Evolutionary conservation across 176 grass and related monocot species (phyloP), one percentile per base, ranked within the genome.

Genomic region (Juncus effusus): DNA sequence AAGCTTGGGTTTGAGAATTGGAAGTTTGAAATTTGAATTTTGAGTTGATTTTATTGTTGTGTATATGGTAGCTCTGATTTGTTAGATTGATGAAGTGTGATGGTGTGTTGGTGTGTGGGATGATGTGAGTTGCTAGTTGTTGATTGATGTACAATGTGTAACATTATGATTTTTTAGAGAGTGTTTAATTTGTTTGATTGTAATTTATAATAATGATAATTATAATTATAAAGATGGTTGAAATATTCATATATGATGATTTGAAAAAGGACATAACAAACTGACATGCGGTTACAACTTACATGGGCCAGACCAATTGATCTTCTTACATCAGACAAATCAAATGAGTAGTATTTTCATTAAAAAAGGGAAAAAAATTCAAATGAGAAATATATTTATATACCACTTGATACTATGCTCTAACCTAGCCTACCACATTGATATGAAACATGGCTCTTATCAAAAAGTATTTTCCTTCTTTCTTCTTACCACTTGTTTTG

Each of bases 1-100:
- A 89, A 72, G 83, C 86, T 56, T 99, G 95, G 75, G 86, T 80
- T 68, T 91, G 83, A 90, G 83, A 66, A 59, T 16, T 69, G 39
- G 56, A 70, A 35, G 61, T 74, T 42, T 80, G 61, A 60, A 78
- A 45, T 72, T 71, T 45, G 14, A 41, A 42, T 72, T 47, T 47
- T 9, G 44, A 47, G 44, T 47, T 47, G 4, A 47, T 5, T 47
- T 47, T 47, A 2, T 47, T 41, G 54, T 60, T 60, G 69, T 90
- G 83, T 86, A 80, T 69, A 78, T 83, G 40, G 59, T 64, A 76
- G 37, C 3, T 40, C 79, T 83, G 75, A 72, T 72, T 85, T 85
- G 58, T 74, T 82, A 86, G 56, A 56, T 81, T 60, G 76, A 74
- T 72, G 62, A 16, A 13, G 14, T 63, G 70, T 79, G 41, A 70